These are phyloP conservation scores for Umbelopsis sp. DNA, from an alignment of 192 early-diverging fungal species.

Conservation along the genomic window DNA sequence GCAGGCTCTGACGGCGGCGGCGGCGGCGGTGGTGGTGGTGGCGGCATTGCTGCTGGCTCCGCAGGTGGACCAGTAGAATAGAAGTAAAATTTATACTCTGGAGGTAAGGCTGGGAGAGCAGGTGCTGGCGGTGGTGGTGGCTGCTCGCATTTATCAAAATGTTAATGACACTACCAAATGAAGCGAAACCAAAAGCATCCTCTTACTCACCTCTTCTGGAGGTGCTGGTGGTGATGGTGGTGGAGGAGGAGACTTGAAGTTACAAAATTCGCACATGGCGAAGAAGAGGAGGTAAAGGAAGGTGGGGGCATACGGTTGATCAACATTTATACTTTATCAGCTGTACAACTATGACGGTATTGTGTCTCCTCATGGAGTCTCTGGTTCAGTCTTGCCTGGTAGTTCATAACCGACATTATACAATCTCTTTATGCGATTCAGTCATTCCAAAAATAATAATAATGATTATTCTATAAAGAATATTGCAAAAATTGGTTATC, in stretches of 20 bases:
- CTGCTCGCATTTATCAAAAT: too few relatives aligned
- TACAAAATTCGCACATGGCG: conserved; percentile 13
- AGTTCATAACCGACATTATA: too few relatives aligned
- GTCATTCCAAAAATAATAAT: too few relatives aligned
- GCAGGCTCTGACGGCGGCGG: background rate
- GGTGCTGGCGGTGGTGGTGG: background rate
- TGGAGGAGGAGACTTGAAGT: conserved; percentile 6
- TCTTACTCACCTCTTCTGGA: background rate
- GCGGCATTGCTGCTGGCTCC: background rate
- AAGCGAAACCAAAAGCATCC: too few relatives aligned
- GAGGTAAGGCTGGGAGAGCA: background rate
- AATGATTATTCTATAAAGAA: too few relatives aligned
- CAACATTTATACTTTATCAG: background rate
- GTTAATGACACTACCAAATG: too few relatives aligned
- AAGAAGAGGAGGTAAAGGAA: background rate
- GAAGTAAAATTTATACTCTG: conserved; percentile 11
- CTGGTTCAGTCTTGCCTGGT: too few relatives aligned
- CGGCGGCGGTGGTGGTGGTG: background rate
- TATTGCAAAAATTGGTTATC: too few relatives aligned
- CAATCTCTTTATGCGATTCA: too few relatives aligned
- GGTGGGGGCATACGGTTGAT: background rate
- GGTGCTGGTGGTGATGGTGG: background rate
- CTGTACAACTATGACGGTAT: background rate
- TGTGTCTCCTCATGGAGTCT: too few relatives aligned
- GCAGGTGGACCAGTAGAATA: background rate